These are phyloP conservation scores for Alternaria sp. DNA, from an alignment of 2,329 filamentous ascomycete genomes.

Conservation along the genomic window DNA sequence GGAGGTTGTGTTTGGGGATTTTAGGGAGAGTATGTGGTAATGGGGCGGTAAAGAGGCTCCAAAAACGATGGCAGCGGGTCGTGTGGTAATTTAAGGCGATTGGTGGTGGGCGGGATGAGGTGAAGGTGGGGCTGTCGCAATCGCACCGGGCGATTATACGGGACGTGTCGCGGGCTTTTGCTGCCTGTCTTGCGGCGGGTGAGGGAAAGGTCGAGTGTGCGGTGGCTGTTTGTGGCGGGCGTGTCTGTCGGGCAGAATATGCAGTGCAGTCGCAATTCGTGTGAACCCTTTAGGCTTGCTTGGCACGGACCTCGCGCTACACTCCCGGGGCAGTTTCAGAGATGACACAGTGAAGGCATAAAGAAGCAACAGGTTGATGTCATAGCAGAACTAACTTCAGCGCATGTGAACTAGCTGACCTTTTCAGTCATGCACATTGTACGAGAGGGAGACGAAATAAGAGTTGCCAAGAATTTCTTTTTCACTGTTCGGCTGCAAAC, in stretches of 20 bases:
- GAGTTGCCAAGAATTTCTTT: background rate
- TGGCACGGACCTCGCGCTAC: slow-evolving; percentile 13
- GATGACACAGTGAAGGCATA: background rate
- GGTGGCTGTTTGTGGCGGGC: slow-evolving; percentile 22
- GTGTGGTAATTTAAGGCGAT: slow-evolving; percentile 21
- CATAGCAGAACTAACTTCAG: slow-evolving; percentile 69
- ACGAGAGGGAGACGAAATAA: background rate
- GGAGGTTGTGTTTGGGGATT: slow-evolving; percentile 10
- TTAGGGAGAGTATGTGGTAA: background rate
- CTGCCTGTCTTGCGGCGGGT: slow-evolving; percentile 16
- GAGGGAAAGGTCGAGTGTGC: slow-evolving; percentile 18
- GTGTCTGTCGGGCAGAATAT: slow-evolving; percentile 33
- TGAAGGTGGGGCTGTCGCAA: slow-evolving; percentile 29
- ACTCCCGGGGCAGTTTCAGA: slow-evolving; percentile 20
- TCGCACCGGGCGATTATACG: slow-evolving; percentile 44
- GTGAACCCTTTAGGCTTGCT: slow-evolving; percentile 18
- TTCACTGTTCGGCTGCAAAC: background rate
- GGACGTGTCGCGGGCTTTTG: slow-evolving; percentile 28
- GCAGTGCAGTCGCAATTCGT: slow-evolving; percentile 28
- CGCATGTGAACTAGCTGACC: background rate
- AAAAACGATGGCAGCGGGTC: slow-evolving; percentile 11
- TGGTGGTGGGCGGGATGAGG: slow-evolving; percentile 22
- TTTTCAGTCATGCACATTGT: background rate
- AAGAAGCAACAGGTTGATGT: slow-evolving; percentile 13
- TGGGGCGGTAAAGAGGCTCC: slow-evolving; percentile 4